These are phyloP conservation scores for Ziziphus jujuba DNA, from an alignment of 306 rosid species.

Conservation along the genomic window DNA sequence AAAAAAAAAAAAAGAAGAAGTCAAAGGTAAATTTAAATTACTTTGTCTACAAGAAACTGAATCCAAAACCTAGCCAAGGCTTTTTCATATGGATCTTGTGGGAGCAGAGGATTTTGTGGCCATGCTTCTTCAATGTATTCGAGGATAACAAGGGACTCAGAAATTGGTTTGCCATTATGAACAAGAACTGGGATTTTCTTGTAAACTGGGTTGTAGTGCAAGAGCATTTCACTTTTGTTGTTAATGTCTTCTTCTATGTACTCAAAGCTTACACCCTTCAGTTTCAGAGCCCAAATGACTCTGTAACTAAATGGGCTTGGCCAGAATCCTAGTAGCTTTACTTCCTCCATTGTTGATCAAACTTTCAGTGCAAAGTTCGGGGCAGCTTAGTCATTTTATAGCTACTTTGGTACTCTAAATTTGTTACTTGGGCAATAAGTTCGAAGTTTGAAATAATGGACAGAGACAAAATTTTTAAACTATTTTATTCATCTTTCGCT, in stretches of 20 bases:
- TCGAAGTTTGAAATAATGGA: no score
- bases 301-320: constrained; percentile 46
- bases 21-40: background rate
- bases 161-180: constrained; percentile 41
- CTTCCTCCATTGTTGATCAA: constrained; percentile 23
- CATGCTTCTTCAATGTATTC: constrained; percentile 40
- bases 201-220: constrained; percentile 44
- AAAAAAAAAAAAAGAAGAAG: background rate
- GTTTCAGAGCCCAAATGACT: constrained; percentile 49
- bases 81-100: constrained; percentile 12
- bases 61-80: constrained; percentile 32
- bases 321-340: constrained; percentile 47
- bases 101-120: constrained; percentile 29
- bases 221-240: constrained; percentile 29
- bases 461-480: no score
- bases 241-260: constrained; percentile 47
- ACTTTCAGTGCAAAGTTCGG: background rate
- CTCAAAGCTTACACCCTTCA: constrained; percentile 41
- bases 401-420: no score
- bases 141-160: constrained; percentile 43
- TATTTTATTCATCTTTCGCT: no score
- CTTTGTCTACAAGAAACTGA: constrained; percentile 32
- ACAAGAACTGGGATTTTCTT: constrained; percentile 49
- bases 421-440: no score
- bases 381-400: no score